Evolutionary conservation across 75 land plant genomes (phyloP), one percentile per base, ranked within the genome.

Genomic region (Picea glauca): DNA sequence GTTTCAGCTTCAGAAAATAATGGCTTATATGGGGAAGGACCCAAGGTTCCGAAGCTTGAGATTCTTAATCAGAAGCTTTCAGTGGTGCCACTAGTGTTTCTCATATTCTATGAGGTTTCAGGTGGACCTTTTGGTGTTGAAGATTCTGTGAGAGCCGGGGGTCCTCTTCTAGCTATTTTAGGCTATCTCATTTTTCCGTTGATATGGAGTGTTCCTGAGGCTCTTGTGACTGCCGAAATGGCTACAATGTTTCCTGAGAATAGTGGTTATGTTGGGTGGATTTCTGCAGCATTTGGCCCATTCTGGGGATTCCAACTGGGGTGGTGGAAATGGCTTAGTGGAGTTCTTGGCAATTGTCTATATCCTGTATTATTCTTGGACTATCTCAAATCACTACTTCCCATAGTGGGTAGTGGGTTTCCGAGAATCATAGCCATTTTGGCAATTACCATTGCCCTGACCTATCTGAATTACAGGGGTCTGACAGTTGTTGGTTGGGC

Each of bases 261-360:
- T 77, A 94, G 92, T 18, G 96, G 96, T 0, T 94, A 94, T 78
- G 96, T 92, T 6, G 83, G 92, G 3, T 94, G 96, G 96, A 88
- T 92, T 64, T 83, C 92, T 12, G 82, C 88, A 1, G 96, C 94
- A 21, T 83, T 93, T 73, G 94, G 94, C 12, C 83, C 85, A 1
- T 88, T 81, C 40, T 89, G 93, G 92, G 92, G 96, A 6, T 91
- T 93, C 60, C 96, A 92, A 65, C 90, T 85, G 70, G 94, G 94
- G 14, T 93, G 90, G 90, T 77, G 83, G 89, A 90, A 93, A 76
- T 90, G 96, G 96, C 63, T 92, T 3, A 91, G 96, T 60, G 91
- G 91, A 11, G 87, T 90, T 9, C 84, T 86, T 30, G 91, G 89
- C 75, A 88, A 90, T 84, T 94, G 92, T 0, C 65, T 92, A 4